Evolutionary conservation across 495 filamentous ascomycete genomes (phyloP), one percentile per base, ranked within the genome.

Genomic region (Penicillium riverlandense): DNA sequence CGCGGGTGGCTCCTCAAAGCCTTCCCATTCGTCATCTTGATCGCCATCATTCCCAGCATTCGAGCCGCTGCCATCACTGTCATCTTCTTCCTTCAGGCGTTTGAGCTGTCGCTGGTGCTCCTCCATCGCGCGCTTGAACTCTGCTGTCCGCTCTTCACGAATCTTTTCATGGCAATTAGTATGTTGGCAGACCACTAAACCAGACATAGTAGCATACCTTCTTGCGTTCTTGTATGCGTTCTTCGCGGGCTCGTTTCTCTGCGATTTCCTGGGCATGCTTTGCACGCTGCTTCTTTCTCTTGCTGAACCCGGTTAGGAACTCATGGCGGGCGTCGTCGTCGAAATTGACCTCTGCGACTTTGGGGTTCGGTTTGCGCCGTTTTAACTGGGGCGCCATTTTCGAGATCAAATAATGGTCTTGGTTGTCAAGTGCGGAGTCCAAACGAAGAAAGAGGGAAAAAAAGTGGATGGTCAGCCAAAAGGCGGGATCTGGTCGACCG

Each of bases 301-400:
- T 96, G 70, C 88, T 91, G 67, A 98, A 98, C 5, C 92, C 92
- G 7, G 88, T 95, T 32, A 98, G 76, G 53, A 86, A 98, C 49
- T 96, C 85, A 49, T 81, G 73, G 39, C 92, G 80, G 35, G 83
- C 83, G 37, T 72, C 69, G 38, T 71, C 56, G 67, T 97, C 91
- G 66, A 97, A 96, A 35, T 71, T 81, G 63, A 98, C 83, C 57
- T 90, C 86, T 51, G 85, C 85, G 42, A 85, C 69, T 33, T 74
- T 67, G 43, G 72, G 66, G n/a, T 59, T 57, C 27, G 57, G 38
- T 63, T 86, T 89, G 41, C 85, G 71, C 51, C 74, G 79, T 63
- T 86, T 90, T n/a, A 69, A 53, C 11, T 77, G 69, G 8, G 78
- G 77, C 12, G 59, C 65, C 63, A 71, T 68, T 22, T 22, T 22